These are phyloP conservation scores for Grifola frondosa DNA, from an alignment of 1,284 basidiomycete genomes.

Conservation along the genomic window DNA sequence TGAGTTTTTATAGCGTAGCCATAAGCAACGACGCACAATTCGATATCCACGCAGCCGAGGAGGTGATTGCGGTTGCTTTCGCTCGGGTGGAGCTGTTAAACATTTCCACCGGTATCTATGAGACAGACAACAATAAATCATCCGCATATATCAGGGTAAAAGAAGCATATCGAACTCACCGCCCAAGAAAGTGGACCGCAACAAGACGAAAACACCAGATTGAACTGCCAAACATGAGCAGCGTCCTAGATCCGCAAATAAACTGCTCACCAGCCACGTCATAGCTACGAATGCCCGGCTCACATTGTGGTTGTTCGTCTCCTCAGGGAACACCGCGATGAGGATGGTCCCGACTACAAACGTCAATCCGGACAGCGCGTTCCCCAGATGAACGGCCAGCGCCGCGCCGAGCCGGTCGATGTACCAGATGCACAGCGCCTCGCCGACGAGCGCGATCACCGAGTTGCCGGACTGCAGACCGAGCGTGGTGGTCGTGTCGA, in stretches of 20 bases:
- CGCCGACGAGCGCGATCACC: conserved; percentile 57
- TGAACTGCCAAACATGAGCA: conserved; percentile 46
- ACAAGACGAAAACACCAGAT: conserved; percentile 54
- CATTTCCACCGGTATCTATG: conserved; percentile 44
- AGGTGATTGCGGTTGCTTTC: conserved; percentile 59
- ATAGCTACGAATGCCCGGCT: conserved; percentile 27
- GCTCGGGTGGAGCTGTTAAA: conserved; percentile 59
- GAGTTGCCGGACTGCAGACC: conserved; percentile 64
- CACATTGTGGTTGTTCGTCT: conserved; percentile 37
- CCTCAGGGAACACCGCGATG: conserved; percentile 50
- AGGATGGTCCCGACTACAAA: conserved; percentile 53
- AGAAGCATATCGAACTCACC: conserved; percentile 10
- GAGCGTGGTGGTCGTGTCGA: conserved; percentile 39
- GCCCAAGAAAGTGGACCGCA: conserved; percentile 56
- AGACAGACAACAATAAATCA: too few relatives aligned
- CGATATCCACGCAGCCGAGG: conserved; percentile 51
- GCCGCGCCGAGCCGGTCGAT: conserved; percentile 57
- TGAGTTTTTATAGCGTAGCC: conserved; percentile 22
- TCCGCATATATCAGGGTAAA: not conserved
- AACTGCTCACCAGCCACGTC: conserved; percentile 31
- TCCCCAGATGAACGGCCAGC: conserved; percentile 53
- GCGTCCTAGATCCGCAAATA: conserved; percentile 4
- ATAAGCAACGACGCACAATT: conserved; percentile 33
- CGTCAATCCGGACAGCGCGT: conserved; percentile 49
- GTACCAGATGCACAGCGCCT: conserved; percentile 55